A percentile compares a stretch with the other conserved stretches of the same genome.
phyloP scores from a whole-genome alignment of 441 rosid genomes.

The Jatropha podagrica region DNA sequence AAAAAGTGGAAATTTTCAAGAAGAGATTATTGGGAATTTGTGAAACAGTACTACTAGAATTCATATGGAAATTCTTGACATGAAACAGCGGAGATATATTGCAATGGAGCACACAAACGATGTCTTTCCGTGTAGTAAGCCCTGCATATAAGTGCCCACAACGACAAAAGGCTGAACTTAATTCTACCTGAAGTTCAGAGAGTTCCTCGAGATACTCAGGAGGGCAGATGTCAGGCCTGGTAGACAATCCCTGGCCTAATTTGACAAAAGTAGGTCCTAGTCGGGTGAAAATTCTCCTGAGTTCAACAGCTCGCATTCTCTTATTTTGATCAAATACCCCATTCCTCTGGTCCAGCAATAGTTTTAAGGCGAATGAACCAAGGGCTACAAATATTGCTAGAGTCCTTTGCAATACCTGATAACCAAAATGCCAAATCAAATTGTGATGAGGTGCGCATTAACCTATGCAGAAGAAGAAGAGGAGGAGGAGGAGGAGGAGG shows the following conservation, averaged over 20 bases:
- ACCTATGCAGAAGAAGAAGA: neutral
- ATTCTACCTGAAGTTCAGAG: conserved; percentile 78
- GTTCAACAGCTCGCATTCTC: conserved; percentile 64
- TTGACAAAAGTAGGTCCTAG: conserved; percentile 95
- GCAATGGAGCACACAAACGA: no score
- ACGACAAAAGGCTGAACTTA: neutral
- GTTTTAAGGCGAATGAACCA: conserved; percentile 64
- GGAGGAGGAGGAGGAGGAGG: no score
- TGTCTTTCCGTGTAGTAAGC: neutral
- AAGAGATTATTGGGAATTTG: neutral
- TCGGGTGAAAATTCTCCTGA: conserved; percentile 65
- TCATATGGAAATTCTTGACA: neutral
- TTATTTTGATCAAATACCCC: conserved; percentile 64
- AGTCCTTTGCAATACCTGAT: conserved; percentile 64
- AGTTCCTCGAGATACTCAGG: conserved; percentile 92
- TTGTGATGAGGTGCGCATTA: neutral
- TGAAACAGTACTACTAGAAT: neutral
- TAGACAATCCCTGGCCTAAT: conserved; percentile 92
- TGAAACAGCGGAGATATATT: no score
- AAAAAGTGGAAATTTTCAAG: neutral
- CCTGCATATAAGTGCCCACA: neutral
- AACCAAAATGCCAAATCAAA: neutral
- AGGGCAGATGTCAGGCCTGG: conserved; percentile 95
- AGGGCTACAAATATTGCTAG: conserved; percentile 62
- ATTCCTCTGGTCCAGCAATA: conserved; percentile 61